These are phyloP conservation scores for Aspergillus homomorphus DNA, from an alignment of 495 filamentous ascomycete genomes.

Conservation along the genomic window DNA sequence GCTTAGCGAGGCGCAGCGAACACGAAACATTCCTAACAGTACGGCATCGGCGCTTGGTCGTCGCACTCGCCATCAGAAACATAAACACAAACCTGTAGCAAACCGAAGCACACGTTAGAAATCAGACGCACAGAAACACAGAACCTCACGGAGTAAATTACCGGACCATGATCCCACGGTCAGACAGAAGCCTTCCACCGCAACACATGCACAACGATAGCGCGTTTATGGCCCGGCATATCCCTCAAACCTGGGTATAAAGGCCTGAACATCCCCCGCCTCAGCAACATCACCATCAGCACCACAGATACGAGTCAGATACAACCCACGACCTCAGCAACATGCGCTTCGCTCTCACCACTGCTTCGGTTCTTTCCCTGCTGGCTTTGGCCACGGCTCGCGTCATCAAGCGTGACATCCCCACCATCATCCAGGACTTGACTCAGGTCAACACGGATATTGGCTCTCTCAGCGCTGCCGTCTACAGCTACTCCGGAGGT, in stretches of 20 bases:
- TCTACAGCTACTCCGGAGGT: slow-evolving; percentile 3
- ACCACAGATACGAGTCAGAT: not conserved
- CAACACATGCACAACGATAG: not conserved
- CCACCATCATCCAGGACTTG: slow-evolving; percentile 7
- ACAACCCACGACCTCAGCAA: not conserved
- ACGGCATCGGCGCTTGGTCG: not conserved
- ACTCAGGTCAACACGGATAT: slow-evolving; percentile 4
- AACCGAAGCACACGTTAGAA: not conserved
- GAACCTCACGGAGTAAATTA: not conserved
- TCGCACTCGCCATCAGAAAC: not conserved
- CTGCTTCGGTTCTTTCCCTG: not conserved
- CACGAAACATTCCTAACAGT: too few relatives aligned
- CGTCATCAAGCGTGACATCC: slow-evolving; percentile 2
- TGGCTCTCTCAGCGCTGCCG: slow-evolving; percentile 1
- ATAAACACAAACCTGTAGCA: not conserved
- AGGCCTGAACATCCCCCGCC: not conserved
- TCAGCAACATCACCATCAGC: not conserved
- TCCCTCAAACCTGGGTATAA: not conserved
- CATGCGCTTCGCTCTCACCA: slow-evolving; percentile 1
- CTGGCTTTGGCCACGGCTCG: slow-evolving; percentile 5
- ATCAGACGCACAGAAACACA: not conserved
- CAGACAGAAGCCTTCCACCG: not conserved
- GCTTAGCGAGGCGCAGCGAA: too few relatives aligned
- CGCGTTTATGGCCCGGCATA: not conserved
- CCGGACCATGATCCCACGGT: not conserved